These are phyloP conservation scores for Fomitiporia mediterranea DNA, from an alignment of 1,284 basidiomycete genomes.

Conservation along the genomic window DNA sequence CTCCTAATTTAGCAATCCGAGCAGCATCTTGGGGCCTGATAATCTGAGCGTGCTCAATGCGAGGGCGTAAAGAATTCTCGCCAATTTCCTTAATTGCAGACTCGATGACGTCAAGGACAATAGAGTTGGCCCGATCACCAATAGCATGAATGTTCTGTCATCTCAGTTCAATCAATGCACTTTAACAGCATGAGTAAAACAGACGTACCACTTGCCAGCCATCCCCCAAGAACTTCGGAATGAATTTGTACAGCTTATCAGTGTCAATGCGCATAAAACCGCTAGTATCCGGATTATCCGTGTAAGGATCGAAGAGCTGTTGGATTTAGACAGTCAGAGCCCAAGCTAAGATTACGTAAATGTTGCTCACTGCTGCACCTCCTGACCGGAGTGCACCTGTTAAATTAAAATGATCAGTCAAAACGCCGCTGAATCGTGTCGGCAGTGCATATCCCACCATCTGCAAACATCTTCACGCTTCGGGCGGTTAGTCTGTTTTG, in stretches of 20 bases:
- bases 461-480: slow-evolving; percentile 88
- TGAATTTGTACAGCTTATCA: slow-evolving; percentile 55
- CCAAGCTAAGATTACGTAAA: not conserved
- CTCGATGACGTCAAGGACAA: slow-evolving; percentile 82
- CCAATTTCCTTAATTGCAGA: slow-evolving; percentile 41
- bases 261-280: slow-evolving; percentile 76
- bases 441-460: slow-evolving; percentile 44
- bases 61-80: slow-evolving; percentile 60
- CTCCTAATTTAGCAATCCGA: slow-evolving; percentile 67
- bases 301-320: slow-evolving; percentile 73
- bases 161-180: slow-evolving; percentile 8
- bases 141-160: slow-evolving; percentile 84
- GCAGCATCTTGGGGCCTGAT: slow-evolving; percentile 64
- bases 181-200: not conserved
- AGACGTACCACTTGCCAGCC: slow-evolving; percentile 75
- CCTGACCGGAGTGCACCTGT: slow-evolving; percentile 83
- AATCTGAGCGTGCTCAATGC: slow-evolving; percentile 92
- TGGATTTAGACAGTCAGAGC: slow-evolving; percentile 1
- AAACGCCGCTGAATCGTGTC: not conserved
- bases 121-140: slow-evolving; percentile 84
- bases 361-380: slow-evolving; percentile 72
- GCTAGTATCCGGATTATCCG: slow-evolving; percentile 69
- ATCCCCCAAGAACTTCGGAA: slow-evolving; percentile 68
- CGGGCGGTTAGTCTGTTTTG: slow-evolving; percentile 64
- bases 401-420: slow-evolving; percentile 14